phyloP scores from a whole-genome alignment of 306 rosid species.

The Cucurbita ficifolia region DNA sequence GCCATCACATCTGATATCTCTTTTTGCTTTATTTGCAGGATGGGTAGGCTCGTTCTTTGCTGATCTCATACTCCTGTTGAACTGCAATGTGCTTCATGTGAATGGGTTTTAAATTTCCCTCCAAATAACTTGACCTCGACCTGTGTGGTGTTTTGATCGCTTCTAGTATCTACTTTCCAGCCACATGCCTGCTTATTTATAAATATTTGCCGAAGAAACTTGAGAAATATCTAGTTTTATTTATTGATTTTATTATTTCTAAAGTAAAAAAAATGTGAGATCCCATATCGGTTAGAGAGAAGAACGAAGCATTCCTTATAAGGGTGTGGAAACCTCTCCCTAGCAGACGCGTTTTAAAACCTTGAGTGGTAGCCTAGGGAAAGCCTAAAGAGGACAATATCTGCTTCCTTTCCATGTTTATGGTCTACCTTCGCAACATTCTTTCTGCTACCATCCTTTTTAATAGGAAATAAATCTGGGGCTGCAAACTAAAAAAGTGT shows the following conservation, averaged over 20 bases:
- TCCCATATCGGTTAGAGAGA: too few relatives aligned
- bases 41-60: conserved; percentile 54
- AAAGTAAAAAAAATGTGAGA: background rate
- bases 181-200: background rate
- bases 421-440: background rate
- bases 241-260: background rate
- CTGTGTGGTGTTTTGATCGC: background rate
- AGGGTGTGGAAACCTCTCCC: too few relatives aligned
- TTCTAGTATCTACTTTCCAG: background rate
- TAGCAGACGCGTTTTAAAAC: too few relatives aligned
- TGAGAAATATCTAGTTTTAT: background rate
- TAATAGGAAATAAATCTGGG: background rate
- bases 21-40: conserved; percentile 54
- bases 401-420: too few relatives aligned
- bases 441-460: background rate
- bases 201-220: background rate
- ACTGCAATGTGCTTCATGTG: conserved; percentile 8
- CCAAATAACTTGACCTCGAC: background rate
- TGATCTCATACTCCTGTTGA: conserved; percentile 5
- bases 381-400: too few relatives aligned
- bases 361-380: too few relatives aligned
- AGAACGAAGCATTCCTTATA: too few relatives aligned
- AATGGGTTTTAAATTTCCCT: conserved; percentile 13
- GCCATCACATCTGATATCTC: conserved; percentile 6
- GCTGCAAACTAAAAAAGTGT: background rate